Conservation (phyloP, 2,329 filamentous ascomycete species). For the Penicillium psychrosexuale region DNA sequence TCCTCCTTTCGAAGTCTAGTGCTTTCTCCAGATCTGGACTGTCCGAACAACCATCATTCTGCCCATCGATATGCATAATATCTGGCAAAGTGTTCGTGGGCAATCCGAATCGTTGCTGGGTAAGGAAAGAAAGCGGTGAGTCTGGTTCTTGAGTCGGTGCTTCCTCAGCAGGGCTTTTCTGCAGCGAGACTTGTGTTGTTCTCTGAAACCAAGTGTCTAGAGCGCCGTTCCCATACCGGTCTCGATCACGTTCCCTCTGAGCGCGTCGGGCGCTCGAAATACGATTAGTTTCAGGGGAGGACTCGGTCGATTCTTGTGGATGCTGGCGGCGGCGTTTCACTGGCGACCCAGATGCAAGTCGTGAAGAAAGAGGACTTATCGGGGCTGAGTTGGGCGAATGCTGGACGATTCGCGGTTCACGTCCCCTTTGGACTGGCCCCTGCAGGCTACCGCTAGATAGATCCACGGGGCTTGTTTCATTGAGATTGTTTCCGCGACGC, state of each 20-base stretch:
- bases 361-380: neutral
- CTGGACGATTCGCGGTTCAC: neutral
- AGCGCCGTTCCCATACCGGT: slow-evolving; percentile 23
- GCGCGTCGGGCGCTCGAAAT: slow-evolving; percentile 1
- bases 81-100: neutral
- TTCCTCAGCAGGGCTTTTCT: neutral
- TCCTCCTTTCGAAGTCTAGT: slow-evolving; percentile 23
- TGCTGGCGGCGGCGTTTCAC: neutral
- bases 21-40: slow-evolving; percentile 17
- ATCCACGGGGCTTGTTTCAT: neutral
- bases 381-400: neutral
- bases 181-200: slow-evolving; percentile 13
- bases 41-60: neutral
- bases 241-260: slow-evolving; percentile 14
- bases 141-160: neutral
- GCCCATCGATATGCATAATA: neutral
- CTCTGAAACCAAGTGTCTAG: slow-evolving; percentile 24
- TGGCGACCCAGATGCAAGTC: slow-evolving; percentile 9
- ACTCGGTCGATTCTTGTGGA: neutral
- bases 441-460: neutral
- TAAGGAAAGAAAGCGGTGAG: slow-evolving; percentile 17
- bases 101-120: slow-evolving; percentile 12
- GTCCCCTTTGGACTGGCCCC: neutral
- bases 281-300: neutral
- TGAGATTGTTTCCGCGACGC: neutral